phyloP scores from a whole-genome alignment of 331 rosid genomes.

The Stylosanthes scabra region DNA sequence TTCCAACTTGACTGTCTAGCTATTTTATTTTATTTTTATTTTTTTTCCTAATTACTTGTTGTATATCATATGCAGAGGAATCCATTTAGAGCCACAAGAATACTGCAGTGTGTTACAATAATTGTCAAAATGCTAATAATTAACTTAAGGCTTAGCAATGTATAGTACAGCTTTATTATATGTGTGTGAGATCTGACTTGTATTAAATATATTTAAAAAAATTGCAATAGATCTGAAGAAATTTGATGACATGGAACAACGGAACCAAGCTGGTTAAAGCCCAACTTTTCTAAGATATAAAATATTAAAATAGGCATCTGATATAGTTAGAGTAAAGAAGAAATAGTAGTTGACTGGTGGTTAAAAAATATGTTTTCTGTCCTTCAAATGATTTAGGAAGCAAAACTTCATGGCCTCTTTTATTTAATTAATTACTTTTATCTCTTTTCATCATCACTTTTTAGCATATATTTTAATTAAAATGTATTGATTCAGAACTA shows the following conservation, averaged over 20 bases:
- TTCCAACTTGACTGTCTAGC: not conserved
- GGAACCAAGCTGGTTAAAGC: not conserved
- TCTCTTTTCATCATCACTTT: too few species aligned
- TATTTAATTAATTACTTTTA: too few species aligned
- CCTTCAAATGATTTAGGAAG: constrained; percentile 26
- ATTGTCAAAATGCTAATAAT: not conserved
- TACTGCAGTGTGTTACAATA: not conserved
- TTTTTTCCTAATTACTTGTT: not conserved
- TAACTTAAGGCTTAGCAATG: not conserved
- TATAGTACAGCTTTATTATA: not conserved
- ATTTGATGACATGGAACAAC: constrained; percentile 6
- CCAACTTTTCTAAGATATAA: not conserved
- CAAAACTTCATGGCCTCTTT: too few species aligned
- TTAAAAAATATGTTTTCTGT: constrained; percentile 12
- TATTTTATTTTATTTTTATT: not conserved
- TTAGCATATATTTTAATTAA: too few species aligned
- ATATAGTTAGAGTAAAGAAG: not conserved
- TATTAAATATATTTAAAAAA: not conserved
- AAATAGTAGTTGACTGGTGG: not conserved
- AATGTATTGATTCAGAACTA: too few species aligned
- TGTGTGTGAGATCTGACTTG: not conserved
- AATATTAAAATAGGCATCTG: not conserved
- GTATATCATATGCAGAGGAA: not conserved
- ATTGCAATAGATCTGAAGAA: constrained; percentile 15
- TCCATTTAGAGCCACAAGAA: not conserved